Evolutionary conservation across 2,329 filamentous ascomycete species (phyloP).

Genomic region (Xylariaceae sp.): DNA sequence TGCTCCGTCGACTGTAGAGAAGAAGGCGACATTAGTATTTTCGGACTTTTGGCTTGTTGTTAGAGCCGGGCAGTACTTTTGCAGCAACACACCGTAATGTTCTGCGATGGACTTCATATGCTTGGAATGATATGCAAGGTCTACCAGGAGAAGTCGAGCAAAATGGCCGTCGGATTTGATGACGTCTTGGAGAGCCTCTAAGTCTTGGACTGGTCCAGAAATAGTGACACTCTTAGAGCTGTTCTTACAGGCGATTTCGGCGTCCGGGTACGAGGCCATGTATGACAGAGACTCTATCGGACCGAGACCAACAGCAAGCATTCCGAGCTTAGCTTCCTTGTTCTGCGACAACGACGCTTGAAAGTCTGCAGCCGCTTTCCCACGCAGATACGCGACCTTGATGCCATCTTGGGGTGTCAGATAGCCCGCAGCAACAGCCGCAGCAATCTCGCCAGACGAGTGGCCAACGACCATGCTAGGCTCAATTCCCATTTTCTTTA

Average conservation of each 20-base stretch:
- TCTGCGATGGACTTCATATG: conserved; percentile 14
- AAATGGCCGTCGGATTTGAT: conserved; percentile 23
- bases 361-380: conserved; percentile 10
- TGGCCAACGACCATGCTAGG: conserved; percentile 20
- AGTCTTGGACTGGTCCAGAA: conserved; percentile 14
- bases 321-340: conserved; percentile 7
- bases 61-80: too few species aligned
- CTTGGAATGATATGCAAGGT: conserved; percentile 28
- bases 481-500: conserved; percentile 16
- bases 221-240: conserved; percentile 34
- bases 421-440: conserved; percentile 15
- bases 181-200: background rate
- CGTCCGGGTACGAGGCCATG: too few species aligned
- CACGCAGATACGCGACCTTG: conserved; percentile 21
- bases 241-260: conserved; percentile 35
- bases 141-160: conserved; percentile 27
- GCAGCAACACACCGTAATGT: conserved; percentile 15
- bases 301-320: conserved; percentile 28
- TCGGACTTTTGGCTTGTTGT: background rate
- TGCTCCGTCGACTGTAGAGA: conserved; percentile 15
- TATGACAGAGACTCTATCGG: too few species aligned
- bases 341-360: too few species aligned
- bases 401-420: conserved; percentile 12
- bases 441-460: conserved; percentile 30
- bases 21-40: conserved; percentile 1